phyloP scores from a whole-genome alignment of 208 protist species.

The Trypanosoma cruzi region DNA sequence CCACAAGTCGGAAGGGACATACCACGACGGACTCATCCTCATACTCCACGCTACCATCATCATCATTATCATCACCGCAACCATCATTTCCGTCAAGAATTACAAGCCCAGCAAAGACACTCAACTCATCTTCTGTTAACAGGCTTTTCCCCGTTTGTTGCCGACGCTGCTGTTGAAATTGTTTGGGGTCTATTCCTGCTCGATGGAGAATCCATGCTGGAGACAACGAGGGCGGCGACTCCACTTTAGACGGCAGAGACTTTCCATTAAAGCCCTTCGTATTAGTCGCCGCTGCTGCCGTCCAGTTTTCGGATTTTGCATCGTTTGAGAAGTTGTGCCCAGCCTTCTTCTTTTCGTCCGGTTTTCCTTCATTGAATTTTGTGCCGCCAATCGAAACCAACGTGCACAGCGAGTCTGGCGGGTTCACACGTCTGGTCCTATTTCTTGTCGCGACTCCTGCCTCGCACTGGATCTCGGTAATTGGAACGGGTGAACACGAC shows the following conservation, averaged over 20 bases:
- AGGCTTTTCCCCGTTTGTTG: background rate
- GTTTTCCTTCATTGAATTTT: background rate
- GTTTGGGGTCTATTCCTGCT: background rate
- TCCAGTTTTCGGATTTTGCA: background rate
- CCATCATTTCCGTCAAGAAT: background rate
- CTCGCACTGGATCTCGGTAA: background rate
- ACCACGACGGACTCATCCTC: slow-evolving; percentile 28
- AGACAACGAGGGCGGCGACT: background rate
- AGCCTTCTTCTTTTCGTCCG: background rate
- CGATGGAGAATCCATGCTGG: background rate
- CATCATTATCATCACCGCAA: background rate
- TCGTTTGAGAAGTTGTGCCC: background rate
- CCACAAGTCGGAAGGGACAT: slow-evolving; percentile 38
- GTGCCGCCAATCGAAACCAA: slow-evolving; percentile 11
- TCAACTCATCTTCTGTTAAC: slow-evolving; percentile 14
- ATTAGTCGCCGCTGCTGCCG: background rate
- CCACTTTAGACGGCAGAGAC: background rate
- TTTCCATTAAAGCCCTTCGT: background rate
- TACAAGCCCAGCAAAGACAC: slow-evolving; percentile 4
- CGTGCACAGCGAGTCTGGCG: slow-evolving; percentile 4
- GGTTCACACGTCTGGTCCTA: background rate
- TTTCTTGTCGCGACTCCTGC: background rate
- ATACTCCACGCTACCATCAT: background rate
- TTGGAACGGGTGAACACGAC: background rate
- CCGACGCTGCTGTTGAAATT: background rate